These are phyloP conservation scores for Boletellus dicymbophilus DNA, from an alignment of 1,284 basidiomycete genomes.

Conservation along the genomic window DNA sequence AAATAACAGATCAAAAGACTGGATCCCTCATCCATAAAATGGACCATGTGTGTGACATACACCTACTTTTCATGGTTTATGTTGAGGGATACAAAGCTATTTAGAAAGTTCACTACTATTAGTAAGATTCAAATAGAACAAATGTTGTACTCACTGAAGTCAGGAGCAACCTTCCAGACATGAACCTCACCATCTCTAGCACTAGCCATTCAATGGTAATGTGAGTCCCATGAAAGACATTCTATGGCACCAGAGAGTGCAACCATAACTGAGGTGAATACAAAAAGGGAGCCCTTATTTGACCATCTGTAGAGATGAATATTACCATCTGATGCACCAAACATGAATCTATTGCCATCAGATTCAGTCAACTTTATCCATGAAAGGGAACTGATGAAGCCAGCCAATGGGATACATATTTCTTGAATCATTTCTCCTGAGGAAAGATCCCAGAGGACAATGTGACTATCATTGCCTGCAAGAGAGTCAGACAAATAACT, in stretches of 20 bases:
- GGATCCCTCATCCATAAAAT: not conserved
- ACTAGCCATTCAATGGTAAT: not conserved
- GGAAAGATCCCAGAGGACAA: not conserved
- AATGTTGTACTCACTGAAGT: not conserved
- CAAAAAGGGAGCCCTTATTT: not conserved
- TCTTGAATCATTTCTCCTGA: not conserved
- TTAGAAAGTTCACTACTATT: not conserved
- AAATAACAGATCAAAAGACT: not conserved
- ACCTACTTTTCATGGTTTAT: not conserved
- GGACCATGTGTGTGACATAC: not conserved
- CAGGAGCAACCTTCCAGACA: not conserved
- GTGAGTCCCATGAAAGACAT: not conserved
- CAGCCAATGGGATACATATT: not conserved
- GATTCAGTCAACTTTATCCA: not conserved
- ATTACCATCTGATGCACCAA: not conserved
- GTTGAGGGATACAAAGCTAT: not conserved
- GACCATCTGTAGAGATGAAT: not conserved
- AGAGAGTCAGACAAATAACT: not conserved
- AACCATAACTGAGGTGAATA: not conserved
- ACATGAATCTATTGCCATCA: not conserved
- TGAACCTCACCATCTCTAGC: not conserved
- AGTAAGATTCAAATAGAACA: not conserved
- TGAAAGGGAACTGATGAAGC: not conserved
- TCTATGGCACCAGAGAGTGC: not conserved
- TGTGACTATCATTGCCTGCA: not conserved